Evolutionary conservation across 768 basidiomycete genomes (phyloP), one percentile per base, ranked within the genome.

Genomic region (Tubosaeta sp.): DNA sequence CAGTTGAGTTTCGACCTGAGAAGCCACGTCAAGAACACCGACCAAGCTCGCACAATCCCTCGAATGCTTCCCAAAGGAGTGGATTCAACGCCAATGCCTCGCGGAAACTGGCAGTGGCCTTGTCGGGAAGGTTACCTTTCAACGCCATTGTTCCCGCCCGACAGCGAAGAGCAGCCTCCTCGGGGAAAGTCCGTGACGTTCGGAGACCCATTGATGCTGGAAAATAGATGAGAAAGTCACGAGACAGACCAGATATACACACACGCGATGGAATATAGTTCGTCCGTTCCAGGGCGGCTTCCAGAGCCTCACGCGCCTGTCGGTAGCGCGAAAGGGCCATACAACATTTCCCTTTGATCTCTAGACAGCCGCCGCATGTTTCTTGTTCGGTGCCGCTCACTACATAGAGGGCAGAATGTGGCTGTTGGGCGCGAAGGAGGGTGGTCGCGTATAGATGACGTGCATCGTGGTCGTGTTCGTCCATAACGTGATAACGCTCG

Each of bases 1-100:
- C 38, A 48, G 53, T 44, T 63, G 52, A 60, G 56, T 53, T 54
- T 51, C 46, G 6, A 19, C 32, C 27, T 25, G 43, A 27, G 55
- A 35, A 50, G 52, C 33, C 55, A 47, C n/a, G 37, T n/a, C n/a
- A 43, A 54, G 49, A 34, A 46, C 51, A 55, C 76, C 47, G 61
- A 88, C 94, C 93, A 42, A 91, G 71, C 29, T 78, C 71, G 66
- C 93, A 95, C 32, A 97, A 68, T 0, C 90, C 92, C 63, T 93
- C 90, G 61, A 93, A 88, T 5, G 93, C 93, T 67, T 97, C 93
- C 92, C 92, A 95, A 49, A 94, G 71, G 65, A 90, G 80, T 31
- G 91, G 89, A 64, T 91, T 85, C 43, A 84, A 65, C 13, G 74
- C 66, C 54, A 97, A 74, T 26, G 91, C 88, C 53, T 84, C 80